Evolutionary conservation across 2,329 filamentous ascomycete species (phyloP).

Genomic region (Aspergillus sp.): DNA sequence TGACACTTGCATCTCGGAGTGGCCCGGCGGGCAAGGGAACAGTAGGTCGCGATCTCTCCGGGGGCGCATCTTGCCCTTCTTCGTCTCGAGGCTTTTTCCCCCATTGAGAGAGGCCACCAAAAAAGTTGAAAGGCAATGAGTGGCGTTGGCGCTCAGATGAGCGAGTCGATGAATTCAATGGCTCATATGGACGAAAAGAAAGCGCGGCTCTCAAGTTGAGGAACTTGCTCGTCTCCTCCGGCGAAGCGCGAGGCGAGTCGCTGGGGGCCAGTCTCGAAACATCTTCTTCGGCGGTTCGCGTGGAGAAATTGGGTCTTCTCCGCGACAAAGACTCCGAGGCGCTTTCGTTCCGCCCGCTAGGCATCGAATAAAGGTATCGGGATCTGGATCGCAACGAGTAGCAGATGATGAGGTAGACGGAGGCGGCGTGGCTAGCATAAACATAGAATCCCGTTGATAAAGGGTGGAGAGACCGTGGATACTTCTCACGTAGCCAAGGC

Average conservation of each 20-base stretch:
- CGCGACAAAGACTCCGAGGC: constrained; percentile 30
- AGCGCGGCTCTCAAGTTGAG: constrained; percentile 21
- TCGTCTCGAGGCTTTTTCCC: constrained; percentile 18
- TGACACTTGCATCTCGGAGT: constrained; percentile 25
- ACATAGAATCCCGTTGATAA: background rate
- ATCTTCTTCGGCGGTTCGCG: constrained; percentile 40
- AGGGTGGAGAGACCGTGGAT: background rate
- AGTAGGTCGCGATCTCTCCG: constrained; percentile 11
- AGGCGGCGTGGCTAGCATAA: background rate
- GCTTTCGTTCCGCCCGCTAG: constrained; percentile 17
- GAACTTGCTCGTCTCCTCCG: constrained; percentile 24
- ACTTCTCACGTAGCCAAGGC: background rate
- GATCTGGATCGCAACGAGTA: background rate
- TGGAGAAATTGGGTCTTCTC: constrained; percentile 40
- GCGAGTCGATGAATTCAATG: constrained; percentile 21
- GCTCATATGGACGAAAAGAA: constrained; percentile 25
- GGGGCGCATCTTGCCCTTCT: constrained; percentile 7
- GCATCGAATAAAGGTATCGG: constrained; percentile 19
- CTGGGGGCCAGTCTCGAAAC: constrained; percentile 34
- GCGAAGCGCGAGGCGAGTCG: constrained; percentile 23
- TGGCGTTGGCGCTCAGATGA: constrained; percentile 14
- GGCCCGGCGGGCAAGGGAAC: constrained; percentile 19
- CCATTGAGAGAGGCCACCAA: constrained; percentile 27
- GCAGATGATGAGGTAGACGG: background rate
- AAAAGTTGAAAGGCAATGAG: constrained; percentile 22